Conservation (phyloP, 2,329 filamentous ascomycete genomes). For the Claviceps sp. region DNA sequence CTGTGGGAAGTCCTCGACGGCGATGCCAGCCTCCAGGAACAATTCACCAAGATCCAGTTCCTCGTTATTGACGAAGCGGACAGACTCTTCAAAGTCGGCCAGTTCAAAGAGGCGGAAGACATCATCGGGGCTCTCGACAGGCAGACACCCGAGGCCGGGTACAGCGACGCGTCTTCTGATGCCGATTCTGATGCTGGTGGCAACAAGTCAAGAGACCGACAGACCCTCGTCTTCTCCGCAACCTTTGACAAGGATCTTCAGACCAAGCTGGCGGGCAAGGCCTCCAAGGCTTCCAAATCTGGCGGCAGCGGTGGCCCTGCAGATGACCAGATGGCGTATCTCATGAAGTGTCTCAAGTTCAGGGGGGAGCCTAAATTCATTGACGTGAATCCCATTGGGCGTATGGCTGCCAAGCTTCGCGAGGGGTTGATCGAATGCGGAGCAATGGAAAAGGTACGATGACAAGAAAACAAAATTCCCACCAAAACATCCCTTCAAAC, state of each 20-base stretch:
- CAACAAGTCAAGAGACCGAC: conserved; percentile 41
- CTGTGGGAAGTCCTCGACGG: conserved; percentile 87
- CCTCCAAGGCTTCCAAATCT: conserved; percentile 28
- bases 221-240: conserved; percentile 92
- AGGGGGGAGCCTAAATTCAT: conserved; percentile 76
- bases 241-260: conserved; percentile 89
- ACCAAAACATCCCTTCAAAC: background rate
- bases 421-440: conserved; percentile 88
- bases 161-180: conserved; percentile 26
- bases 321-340: conserved; percentile 79
- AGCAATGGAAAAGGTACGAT: conserved; percentile 72
- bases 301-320: conserved; percentile 31
- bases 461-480: background rate
- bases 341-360: conserved; percentile 83
- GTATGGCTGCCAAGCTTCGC: conserved; percentile 75
- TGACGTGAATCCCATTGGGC: conserved; percentile 76
- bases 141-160: conserved; percentile 46
- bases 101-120: conserved; percentile 88
- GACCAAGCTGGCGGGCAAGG: conserved; percentile 75
- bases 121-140: conserved; percentile 72
- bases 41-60: conserved; percentile 63
- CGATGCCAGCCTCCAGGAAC: conserved; percentile 52
- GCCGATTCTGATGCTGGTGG: conserved; percentile 28
- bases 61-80: conserved; percentile 92
- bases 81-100: conserved; percentile 76